Percentiles rank a stretch among this genome's conserved stretches.
Conservation (phyloP, 2,329 filamentous ascomycete species). For the Curvularia hawaiiensis region DNA sequence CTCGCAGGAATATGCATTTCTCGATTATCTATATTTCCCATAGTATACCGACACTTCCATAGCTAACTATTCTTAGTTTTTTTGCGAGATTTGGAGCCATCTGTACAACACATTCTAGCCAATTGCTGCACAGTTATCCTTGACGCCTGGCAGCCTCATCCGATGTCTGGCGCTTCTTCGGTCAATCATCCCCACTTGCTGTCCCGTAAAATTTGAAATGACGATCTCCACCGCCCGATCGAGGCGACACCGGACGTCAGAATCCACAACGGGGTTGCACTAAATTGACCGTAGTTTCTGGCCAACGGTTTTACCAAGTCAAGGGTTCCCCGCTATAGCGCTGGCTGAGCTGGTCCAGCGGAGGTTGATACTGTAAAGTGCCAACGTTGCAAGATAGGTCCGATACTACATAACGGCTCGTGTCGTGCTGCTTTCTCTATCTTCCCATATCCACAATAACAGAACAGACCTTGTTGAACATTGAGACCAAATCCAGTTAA, state of each 20-base stretch:
- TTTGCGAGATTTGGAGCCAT: neutral
- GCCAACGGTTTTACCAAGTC: slow-evolving; percentile 1
- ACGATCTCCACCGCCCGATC: slow-evolving; percentile 2
- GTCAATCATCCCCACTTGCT: neutral
- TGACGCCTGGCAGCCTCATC: neutral
- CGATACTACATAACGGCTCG: slow-evolving; percentile 1
- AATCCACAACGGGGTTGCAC: neutral
- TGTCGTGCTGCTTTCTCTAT: neutral
- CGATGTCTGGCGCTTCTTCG: slow-evolving; percentile 1
- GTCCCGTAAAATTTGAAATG: neutral
- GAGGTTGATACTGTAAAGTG: neutral
- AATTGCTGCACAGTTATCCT: neutral
- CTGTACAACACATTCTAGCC: neutral
- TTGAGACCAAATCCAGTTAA: neutral
- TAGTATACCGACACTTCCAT: neutral
- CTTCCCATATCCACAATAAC: neutral
- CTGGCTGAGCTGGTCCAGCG: neutral
- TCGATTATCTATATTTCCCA: neutral
- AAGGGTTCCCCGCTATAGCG: slow-evolving; percentile 7
- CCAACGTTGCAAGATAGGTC: neutral
- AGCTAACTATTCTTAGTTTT: neutral
- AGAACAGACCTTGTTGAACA: neutral
- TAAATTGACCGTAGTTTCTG: neutral
- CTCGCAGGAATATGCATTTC: neutral
- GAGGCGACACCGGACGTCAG: neutral